Percentiles rank a stretch among this genome's conserved stretches.
Evolutionary conservation across 176 grass and related monocot genomes (phyloP).

Genomic region (Zizania latifolia): DNA sequence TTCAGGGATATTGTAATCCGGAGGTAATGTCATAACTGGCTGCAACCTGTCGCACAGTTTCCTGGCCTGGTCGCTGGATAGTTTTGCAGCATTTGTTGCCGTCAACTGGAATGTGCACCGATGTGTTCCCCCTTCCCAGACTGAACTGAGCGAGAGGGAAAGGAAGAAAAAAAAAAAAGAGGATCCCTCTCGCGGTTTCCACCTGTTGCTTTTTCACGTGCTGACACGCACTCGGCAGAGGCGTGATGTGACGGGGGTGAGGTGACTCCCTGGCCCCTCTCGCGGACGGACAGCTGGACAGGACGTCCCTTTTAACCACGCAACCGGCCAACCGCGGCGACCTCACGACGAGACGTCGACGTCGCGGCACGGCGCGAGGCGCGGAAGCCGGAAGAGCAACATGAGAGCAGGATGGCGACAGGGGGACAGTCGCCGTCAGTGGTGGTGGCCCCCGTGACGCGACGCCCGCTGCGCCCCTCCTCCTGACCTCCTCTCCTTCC

Average conservation of each 20-base stretch:
- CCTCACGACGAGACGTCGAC: slow-evolving; percentile 1
- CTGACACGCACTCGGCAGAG: not conserved
- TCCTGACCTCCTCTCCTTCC: too few relatives aligned
- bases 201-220: not conserved
- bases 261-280: too few relatives aligned
- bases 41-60: not conserved
- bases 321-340: slow-evolving; percentile 9
- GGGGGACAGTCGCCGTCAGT: slow-evolving; percentile 14
- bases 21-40: not conserved
- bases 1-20: not conserved
- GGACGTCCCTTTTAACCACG: slow-evolving; percentile 18
- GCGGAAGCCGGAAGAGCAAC: not conserved
- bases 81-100: too few relatives aligned
- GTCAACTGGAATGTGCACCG: too few relatives aligned
- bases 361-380: not conserved
- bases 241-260: not conserved
- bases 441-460: slow-evolving; percentile 31
- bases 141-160: too few relatives aligned
- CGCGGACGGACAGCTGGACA: too few relatives aligned
- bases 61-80: not conserved
- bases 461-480: not conserved
- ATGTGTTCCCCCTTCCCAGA: too few relatives aligned
- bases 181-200: too few relatives aligned
- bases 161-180: too few relatives aligned
- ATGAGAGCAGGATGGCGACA: not conserved